Evolutionary conservation across 768 basidiomycete species (phyloP).

Genomic region (Lepiota brunneoincarnata): DNA sequence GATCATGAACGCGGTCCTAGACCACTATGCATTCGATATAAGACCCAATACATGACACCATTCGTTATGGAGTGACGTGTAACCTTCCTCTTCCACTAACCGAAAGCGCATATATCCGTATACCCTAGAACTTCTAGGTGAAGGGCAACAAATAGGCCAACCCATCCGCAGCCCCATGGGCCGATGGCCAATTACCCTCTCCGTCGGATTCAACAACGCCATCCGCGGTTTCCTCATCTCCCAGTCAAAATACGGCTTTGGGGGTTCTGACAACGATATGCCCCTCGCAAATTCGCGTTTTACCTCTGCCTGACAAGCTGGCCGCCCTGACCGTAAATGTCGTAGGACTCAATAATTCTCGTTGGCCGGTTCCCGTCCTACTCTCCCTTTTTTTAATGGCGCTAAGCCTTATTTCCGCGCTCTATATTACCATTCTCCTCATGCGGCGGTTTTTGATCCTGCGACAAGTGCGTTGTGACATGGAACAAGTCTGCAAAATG

Average conservation of each 20-base stretch:
- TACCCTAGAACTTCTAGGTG: slow-evolving; percentile 97
- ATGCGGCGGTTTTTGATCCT: too few relatives aligned
- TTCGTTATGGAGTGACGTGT: slow-evolving; percentile 90
- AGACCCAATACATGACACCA: slow-evolving; percentile 89
- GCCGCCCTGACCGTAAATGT: slow-evolving; percentile 72
- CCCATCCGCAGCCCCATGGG: slow-evolving; percentile 88
- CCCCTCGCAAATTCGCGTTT: slow-evolving; percentile 9
- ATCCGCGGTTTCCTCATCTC: slow-evolving; percentile 81
- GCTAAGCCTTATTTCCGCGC: too few relatives aligned
- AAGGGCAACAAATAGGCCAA: slow-evolving; percentile 96
- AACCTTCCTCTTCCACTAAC: background rate
- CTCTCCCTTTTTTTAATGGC: too few relatives aligned
- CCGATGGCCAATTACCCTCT: slow-evolving; percentile 83
- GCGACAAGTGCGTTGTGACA: too few relatives aligned
- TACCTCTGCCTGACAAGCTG: background rate
- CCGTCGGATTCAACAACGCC: slow-evolving; percentile 63
- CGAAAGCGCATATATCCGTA: slow-evolving; percentile 8
- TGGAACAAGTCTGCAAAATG: too few relatives aligned
- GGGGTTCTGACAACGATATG: slow-evolving; percentile 92
- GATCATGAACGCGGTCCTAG: slow-evolving; percentile 93
- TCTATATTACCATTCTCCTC: too few relatives aligned
- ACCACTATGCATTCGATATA: slow-evolving; percentile 93
- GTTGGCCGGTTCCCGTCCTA: too few relatives aligned
- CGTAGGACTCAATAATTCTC: slow-evolving; percentile 93
- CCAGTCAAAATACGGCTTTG: slow-evolving; percentile 85